Percentiles rank a stretch among this genome's conserved stretches.
These are phyloP conservation scores for Hypomyces rosellus DNA, from an alignment of 2,329 filamentous ascomycete genomes.

Conservation along the genomic window DNA sequence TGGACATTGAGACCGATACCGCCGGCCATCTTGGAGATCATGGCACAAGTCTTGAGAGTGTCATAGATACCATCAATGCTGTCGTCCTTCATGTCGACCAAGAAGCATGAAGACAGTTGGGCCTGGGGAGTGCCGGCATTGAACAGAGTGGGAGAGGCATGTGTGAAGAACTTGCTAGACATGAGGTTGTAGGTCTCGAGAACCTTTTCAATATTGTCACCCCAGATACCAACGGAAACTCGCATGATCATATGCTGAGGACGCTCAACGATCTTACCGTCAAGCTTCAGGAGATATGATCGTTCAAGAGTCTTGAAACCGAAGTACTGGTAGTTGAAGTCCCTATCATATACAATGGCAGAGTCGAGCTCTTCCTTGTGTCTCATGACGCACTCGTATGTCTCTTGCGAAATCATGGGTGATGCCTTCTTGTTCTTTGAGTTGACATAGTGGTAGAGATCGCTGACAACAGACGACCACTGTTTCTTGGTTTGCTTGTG, in stretches of 20 bases:
- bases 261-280: slow-evolving; percentile 93
- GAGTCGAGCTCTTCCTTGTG: slow-evolving; percentile 97
- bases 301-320: slow-evolving; percentile 99
- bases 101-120: slow-evolving; percentile 95
- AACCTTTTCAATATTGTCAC: slow-evolving; percentile 87
- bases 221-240: slow-evolving; percentile 94
- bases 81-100: slow-evolving; percentile 99
- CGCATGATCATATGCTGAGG: slow-evolving; percentile 99
- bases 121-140: slow-evolving; percentile 93
- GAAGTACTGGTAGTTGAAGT: slow-evolving; percentile 99
- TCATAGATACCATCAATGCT: slow-evolving; percentile 99
- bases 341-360: slow-evolving; percentile 96
- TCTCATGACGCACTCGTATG: slow-evolving; percentile 89
- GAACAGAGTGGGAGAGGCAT: slow-evolving; percentile 96
- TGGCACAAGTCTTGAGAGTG: slow-evolving; percentile 96
- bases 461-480: slow-evolving; percentile 89
- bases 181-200: slow-evolving; percentile 98
- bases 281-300: slow-evolving; percentile 91
- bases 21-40: slow-evolving; percentile 99
- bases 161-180: slow-evolving; percentile 98
- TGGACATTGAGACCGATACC: slow-evolving; percentile 96
- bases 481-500: slow-evolving; percentile 99
- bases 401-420: slow-evolving; percentile 91
- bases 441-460: slow-evolving; percentile 94
- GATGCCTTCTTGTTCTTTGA: slow-evolving; percentile 77